Evolutionary conservation across 495 filamentous ascomycete species (phyloP), one percentile per base, ranked within the genome.

Genomic region (Penicillium psychrofluorescens): DNA sequence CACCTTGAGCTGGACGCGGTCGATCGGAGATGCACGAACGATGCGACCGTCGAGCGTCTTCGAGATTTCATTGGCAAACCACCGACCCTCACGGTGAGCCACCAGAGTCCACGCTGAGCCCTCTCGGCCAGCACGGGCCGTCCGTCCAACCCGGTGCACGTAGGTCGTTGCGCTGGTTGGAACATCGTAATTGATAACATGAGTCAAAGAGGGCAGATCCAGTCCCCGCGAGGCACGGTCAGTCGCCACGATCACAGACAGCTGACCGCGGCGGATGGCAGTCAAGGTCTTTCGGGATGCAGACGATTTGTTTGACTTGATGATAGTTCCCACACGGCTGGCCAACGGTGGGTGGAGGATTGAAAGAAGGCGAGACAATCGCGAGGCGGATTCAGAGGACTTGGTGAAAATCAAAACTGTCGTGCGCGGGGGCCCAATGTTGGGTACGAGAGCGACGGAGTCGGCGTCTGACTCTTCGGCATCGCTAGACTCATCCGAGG

Each of bases 141-240:
- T 96, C 43, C 92, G 79, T 8, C 92, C 92, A 9, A 95, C 88
- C 14, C 92, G 84, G 63, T 98, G 92, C 10, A 97, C 84, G 52
- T 97, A 98, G 12, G 80, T 84, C 4, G 81, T 85, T 16, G 88
- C 66, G 46, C 79, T 85, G 8, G 78, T 75, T 0, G 92, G 94
- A 30, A 97, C 71, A 58, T 97, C 92, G 69, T 98, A 98, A 61
- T 96, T 96, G 54, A 97, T 70, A 9, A 97, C 88, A 50, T 95
- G 85, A 16, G 80, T 80, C 16, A 97, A 72, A 16, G 80, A 76
- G 1, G 75, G 75, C 1, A 95, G 70, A 58, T 98, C 92, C n/a
- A 98, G 79, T 55, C 92, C 92, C 36, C 94, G 86, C 1, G 91
- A 85, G 1, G 91, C 89, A 16, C 91, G 83, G 57, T 98, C 92